Conservation (phyloP, 805 yeast species). For the Sugiyamaella chiloensis region DNA sequence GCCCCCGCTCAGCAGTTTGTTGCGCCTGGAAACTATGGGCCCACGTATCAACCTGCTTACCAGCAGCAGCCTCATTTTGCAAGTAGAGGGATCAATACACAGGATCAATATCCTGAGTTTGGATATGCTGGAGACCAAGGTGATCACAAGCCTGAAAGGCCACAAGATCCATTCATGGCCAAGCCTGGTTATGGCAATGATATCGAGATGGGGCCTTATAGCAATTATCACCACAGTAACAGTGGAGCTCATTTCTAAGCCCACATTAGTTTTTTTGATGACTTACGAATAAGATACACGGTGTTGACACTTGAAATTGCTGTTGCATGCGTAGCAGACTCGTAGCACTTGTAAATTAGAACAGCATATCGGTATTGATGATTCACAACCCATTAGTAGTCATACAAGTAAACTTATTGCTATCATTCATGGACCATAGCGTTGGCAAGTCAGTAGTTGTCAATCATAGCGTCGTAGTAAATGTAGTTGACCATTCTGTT, state of each 20-base stretch:
- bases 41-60: slow-evolving; percentile 1
- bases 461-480: too few relatives aligned
- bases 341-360: too few relatives aligned
- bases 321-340: too few relatives aligned
- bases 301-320: too few relatives aligned
- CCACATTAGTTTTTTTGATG: background rate
- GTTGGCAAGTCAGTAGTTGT: too few relatives aligned
- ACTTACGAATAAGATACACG: background rate
- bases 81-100: slow-evolving; percentile 1
- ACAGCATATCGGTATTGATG: too few relatives aligned
- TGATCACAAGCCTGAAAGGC: slow-evolving; percentile 16
- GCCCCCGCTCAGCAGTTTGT: background rate
- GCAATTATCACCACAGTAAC: background rate
- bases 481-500: too few relatives aligned
- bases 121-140: slow-evolving; percentile 20
- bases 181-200: background rate
- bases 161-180: slow-evolving; percentile 5
- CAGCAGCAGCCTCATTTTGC: too few relatives aligned
- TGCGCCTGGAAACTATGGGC: background rate
- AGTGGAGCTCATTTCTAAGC: background rate
- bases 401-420: too few relatives aligned
- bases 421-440: too few relatives aligned
- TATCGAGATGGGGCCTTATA: slow-evolving; percentile 9
- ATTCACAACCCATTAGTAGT: too few relatives aligned
- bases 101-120: slow-evolving; percentile 12